Evolutionary conservation across 1,284 basidiomycete species (phyloP).

Genomic region (Trametes sp.): DNA sequence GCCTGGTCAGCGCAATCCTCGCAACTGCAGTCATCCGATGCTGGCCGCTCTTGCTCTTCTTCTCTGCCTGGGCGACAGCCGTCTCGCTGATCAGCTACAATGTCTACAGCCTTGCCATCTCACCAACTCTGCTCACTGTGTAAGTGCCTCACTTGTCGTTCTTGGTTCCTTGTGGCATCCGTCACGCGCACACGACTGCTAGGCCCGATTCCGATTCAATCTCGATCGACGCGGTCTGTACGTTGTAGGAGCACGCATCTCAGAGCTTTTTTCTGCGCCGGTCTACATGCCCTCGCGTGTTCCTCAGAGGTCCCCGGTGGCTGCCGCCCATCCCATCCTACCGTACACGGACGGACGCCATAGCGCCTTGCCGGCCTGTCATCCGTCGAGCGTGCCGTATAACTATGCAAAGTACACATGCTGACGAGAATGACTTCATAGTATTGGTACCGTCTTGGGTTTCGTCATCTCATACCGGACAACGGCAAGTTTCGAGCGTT

Average conservation of each 20-base stretch:
- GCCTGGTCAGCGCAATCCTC: conserved; percentile 57
- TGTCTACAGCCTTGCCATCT: conserved; percentile 53
- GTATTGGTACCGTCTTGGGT: conserved; percentile 70
- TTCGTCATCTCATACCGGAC: conserved; percentile 75
- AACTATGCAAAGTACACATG: no score
- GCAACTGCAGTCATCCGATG: conserved; percentile 72
- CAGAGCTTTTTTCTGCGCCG: no score
- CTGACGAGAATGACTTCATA: conserved; percentile 34
- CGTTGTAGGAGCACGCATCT: not conserved
- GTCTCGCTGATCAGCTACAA: conserved; percentile 59
- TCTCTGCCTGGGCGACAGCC: conserved; percentile 63
- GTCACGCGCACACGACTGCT: conserved; percentile 1
- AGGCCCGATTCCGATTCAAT: not conserved
- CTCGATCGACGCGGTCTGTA: not conserved
- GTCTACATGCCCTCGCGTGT: no score
- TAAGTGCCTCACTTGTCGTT: conserved; percentile 42
- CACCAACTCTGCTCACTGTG: conserved; percentile 67
- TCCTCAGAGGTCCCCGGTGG: no score
- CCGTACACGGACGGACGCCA: no score
- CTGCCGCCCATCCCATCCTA: no score
- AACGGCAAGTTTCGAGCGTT: conserved; percentile 78
- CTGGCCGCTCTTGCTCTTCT: conserved; percentile 73
- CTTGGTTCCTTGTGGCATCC: not conserved
- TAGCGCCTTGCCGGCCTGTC: no score
- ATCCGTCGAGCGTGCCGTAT: no score